Conservation (phyloP, 345 rosid genomes). For the Combretum micranthum region DNA sequence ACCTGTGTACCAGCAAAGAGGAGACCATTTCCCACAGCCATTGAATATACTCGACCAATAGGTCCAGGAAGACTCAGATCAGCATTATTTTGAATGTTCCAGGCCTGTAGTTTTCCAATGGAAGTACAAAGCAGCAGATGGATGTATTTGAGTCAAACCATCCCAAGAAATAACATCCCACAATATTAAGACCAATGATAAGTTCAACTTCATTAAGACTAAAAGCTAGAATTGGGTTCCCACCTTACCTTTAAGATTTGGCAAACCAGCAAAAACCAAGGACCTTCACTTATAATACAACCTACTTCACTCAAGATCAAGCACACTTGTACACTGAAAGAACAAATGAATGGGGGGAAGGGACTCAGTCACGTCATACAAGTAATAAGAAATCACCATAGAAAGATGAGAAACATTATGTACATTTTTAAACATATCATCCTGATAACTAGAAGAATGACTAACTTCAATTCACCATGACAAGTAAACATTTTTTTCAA, state of each 20-base stretch:
- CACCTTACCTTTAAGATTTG: slow-evolving; percentile 68
- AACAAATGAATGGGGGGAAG: slow-evolving; percentile 4
- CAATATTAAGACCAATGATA: neutral
- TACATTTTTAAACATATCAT: neutral
- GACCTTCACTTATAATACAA: slow-evolving; percentile 90
- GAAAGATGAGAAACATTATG: too few relatives aligned
- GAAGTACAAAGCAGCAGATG: neutral
- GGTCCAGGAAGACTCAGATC: slow-evolving; percentile 86
- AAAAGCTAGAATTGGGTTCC: slow-evolving; percentile 1
- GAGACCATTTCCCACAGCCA: slow-evolving; percentile 76
- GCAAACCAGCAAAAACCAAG: slow-evolving; percentile 89
- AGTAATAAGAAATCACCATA: neutral
- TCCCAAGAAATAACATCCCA: neutral
- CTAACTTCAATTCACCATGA: neutral
- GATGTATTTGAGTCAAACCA: neutral
- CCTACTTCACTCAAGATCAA: slow-evolving; percentile 83
- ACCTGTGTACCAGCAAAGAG: slow-evolving; percentile 96
- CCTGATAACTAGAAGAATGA: neutral
- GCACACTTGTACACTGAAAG: slow-evolving; percentile 55
- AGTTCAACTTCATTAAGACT: neutral
- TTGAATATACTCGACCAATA: slow-evolving; percentile 83
- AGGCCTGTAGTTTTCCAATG: slow-evolving; percentile 47
- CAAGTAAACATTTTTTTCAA: too few relatives aligned
- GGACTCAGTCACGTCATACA: neutral
- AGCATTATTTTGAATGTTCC: slow-evolving; percentile 68